Conservation (phyloP, 169 alveolate genomes). For the Cryptosporidium viatorum region DNA sequence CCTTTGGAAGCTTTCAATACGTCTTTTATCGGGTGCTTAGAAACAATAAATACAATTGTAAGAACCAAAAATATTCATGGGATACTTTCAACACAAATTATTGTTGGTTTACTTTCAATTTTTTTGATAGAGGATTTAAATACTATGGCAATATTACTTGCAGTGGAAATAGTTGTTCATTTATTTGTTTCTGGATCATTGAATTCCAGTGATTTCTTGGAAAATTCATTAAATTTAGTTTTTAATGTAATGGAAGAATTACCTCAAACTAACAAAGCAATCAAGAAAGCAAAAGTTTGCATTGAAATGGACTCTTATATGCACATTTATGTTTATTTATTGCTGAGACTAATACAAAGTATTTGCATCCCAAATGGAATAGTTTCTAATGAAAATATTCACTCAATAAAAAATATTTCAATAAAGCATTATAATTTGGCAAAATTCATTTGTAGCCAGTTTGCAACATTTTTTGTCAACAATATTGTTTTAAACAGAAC, state of each 20-base stretch:
- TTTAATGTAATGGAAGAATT: slow-evolving; percentile 30
- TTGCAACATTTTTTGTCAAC: slow-evolving; percentile 44
- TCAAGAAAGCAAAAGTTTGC: slow-evolving; percentile 26
- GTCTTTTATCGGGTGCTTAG: slow-evolving; percentile 23
- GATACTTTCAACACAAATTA: slow-evolving; percentile 28
- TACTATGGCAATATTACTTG: not conserved
- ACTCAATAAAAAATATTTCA: slow-evolving; percentile 11
- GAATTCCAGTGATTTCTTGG: slow-evolving; percentile 33
- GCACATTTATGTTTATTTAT: slow-evolving; percentile 30
- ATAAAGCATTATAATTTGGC: slow-evolving; percentile 18
- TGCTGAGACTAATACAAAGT: slow-evolving; percentile 44
- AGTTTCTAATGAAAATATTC: not conserved
- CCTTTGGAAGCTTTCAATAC: not conserved
- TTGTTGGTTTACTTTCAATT: slow-evolving; percentile 12
- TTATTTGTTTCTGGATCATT: slow-evolving; percentile 39
- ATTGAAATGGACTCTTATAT: slow-evolving; percentile 30
- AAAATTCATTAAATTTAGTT: slow-evolving; percentile 22
- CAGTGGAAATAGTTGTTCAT: slow-evolving; percentile 37
- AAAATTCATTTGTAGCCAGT: slow-evolving; percentile 44
- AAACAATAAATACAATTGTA: not conserved
- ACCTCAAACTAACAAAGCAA: slow-evolving; percentile 29
- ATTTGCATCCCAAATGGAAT: slow-evolving; percentile 55
- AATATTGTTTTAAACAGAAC: slow-evolving; percentile 9
- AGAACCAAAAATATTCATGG: slow-evolving; percentile 2
- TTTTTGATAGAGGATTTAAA: slow-evolving; percentile 25